A percentile compares a stretch with the other conserved stretches of the same genome.
phyloP scores from a whole-genome alignment of 2,329 filamentous ascomycete species.

The Ophiostoma sp. region DNA sequence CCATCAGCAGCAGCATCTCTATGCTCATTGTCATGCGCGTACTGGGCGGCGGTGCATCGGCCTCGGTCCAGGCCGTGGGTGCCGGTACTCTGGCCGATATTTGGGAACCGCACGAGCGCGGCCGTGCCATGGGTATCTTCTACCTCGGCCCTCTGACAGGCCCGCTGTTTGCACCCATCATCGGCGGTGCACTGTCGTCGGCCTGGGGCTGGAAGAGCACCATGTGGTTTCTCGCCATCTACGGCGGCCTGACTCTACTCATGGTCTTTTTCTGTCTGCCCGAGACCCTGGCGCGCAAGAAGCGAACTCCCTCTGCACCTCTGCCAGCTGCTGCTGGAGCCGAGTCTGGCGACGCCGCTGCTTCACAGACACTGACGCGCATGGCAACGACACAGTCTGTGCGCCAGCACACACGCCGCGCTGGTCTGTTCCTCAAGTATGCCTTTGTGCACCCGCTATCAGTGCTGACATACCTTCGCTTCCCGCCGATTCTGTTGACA shows the following conservation, averaged over 20 bases:
- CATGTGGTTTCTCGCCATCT: conserved; percentile 71
- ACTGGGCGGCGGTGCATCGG: conserved; percentile 68
- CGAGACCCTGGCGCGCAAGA: conserved; percentile 52
- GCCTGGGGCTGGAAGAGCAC: conserved; percentile 68
- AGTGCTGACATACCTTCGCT: conserved; percentile 66
- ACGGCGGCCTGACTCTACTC: conserved; percentile 54
- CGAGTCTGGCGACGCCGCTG: conserved; percentile 13
- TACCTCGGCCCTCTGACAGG: conserved; percentile 74
- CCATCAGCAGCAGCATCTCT: conserved; percentile 61
- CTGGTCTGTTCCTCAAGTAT: conserved; percentile 51
- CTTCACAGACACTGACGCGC: conserved; percentile 37
- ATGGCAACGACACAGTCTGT: conserved; percentile 57
- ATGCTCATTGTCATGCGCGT: conserved; percentile 75
- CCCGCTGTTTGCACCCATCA: conserved; percentile 68
- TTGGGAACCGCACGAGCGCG: conserved; percentile 68
- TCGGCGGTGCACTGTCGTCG: conserved; percentile 68
- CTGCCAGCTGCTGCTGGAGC: background rate
- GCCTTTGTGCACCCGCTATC: conserved; percentile 66
- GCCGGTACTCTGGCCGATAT: conserved; percentile 79
- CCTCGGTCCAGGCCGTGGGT: conserved; percentile 76
- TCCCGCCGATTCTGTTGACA: conserved; percentile 66
- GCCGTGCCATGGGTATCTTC: conserved; percentile 75
- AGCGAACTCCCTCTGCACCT: conserved; percentile 15
- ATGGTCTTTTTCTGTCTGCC: conserved; percentile 58
- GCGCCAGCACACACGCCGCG: conserved; percentile 50